Base-by-base conservation (phyloP, 2,329 filamentous ascomycete species). In the Ceratocystis smalleyi region DNA sequence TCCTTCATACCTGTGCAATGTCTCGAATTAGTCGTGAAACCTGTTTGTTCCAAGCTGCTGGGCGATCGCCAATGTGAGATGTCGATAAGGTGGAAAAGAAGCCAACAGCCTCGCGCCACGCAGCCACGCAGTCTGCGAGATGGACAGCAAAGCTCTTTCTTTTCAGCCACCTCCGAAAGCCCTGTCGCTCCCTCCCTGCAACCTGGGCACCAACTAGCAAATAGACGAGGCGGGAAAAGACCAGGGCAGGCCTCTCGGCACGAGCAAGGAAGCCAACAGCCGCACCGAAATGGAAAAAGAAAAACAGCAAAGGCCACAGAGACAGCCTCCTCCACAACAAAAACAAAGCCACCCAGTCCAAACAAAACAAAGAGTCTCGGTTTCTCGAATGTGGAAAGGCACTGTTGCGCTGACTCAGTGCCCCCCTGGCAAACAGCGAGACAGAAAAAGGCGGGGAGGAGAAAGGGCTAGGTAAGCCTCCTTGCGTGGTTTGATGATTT, bases 261-360 rank as follows among this genome's bases (percentile, higher is more conserved):
- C 35, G 54, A 57, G 6, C 54, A 35, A 35, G 54, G 54, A 35
- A 57, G 54, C 30, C 17, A 55, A 55, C 22, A 57, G 54, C 54
- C 27, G 54, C 54, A 35, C 27, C 54, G 7, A 57, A 57, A 15
- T 57, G 62, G 45, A 45, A 59, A 61, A 64, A 61, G 35, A 40
- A 40, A 40, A 40, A 15, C 35, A 15, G 35, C 35, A 40, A 15
- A 40, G 12, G 10, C 35, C 4, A 40, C 35, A 40, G 35, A 40
- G 57, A 64, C 62, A 64, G 49, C 30, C 59, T 62, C 22, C 35
- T 17, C n/a, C 19, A 57, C 24, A 57, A 57, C 15, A 19, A 57
- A 24, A n/a, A 24, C 15, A n/a, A n/a, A 35, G 35, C 35, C 4
- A 40, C 3, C 3, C 3, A 40, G 24, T 19, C 54, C 15, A 57